A percentile compares a stretch with the other conserved stretches of the same genome.
Conservation (phyloP, 2,329 filamentous ascomycete species). For the Cercospora janseana region DNA sequence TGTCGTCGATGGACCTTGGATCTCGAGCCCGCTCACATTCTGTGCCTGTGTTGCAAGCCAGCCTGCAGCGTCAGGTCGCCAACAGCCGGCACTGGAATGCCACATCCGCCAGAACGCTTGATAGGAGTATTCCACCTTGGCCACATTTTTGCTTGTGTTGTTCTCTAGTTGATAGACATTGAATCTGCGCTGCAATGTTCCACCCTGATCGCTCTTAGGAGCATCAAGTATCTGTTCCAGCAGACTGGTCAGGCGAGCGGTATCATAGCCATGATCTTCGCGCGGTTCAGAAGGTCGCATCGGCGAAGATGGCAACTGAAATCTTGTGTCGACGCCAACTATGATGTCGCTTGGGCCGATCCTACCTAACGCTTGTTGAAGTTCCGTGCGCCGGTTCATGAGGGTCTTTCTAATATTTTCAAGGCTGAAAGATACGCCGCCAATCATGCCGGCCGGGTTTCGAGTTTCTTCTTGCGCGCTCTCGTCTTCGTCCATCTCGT, state of each 20-base stretch:
- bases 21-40: not conserved
- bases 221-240: slow-evolving; percentile 37
- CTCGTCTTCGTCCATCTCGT: slow-evolving; percentile 37
- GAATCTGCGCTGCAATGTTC: slow-evolving; percentile 1
- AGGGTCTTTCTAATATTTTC: slow-evolving; percentile 31
- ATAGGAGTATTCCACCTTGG: slow-evolving; percentile 8
- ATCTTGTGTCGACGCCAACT: slow-evolving; percentile 22
- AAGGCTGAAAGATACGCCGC: slow-evolving; percentile 19
- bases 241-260: slow-evolving; percentile 32
- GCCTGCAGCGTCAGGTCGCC: slow-evolving; percentile 26
- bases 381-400: slow-evolving; percentile 21
- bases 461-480: slow-evolving; percentile 24
- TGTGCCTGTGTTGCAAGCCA: slow-evolving; percentile 18
- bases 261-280: slow-evolving; percentile 30
- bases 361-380: slow-evolving; percentile 27
- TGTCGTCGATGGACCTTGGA: not conserved
- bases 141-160: not conserved
- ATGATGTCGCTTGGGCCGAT: slow-evolving; percentile 19
- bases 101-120: slow-evolving; percentile 24
- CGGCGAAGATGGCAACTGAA: slow-evolving; percentile 7
- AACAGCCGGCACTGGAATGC: slow-evolving; percentile 25
- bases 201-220: slow-evolving; percentile 13
- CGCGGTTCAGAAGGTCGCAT: slow-evolving; percentile 8
- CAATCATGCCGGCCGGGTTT: slow-evolving; percentile 8
- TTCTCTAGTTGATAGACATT: not conserved